Evolutionary conservation across 2,329 filamentous ascomycete genomes (phyloP).

Genomic region (Fusarium tanahbumbuense): DNA sequence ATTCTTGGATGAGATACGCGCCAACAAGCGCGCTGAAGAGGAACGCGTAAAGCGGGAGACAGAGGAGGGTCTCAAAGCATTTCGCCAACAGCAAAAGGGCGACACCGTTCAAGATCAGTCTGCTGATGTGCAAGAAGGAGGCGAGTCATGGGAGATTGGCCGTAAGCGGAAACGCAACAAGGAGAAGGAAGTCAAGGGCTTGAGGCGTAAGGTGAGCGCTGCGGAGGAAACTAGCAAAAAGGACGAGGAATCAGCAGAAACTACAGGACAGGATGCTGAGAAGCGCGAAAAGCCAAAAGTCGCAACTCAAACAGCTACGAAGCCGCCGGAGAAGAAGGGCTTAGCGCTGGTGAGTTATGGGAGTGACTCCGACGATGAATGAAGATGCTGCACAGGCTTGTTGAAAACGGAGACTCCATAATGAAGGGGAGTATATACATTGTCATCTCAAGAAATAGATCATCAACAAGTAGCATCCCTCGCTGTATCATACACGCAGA

Average conservation of each 20-base stretch:
- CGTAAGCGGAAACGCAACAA: conserved; percentile 54
- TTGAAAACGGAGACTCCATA: not conserved
- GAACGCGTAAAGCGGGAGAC: conserved; percentile 65
- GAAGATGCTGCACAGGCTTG: not conserved
- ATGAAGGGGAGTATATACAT: conserved; percentile 37
- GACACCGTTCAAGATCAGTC: conserved; percentile 27
- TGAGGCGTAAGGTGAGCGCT: conserved; percentile 45
- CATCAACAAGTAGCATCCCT: conserved; percentile 23
- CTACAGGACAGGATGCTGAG: conserved; percentile 16
- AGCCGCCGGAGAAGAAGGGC: conserved; percentile 39
- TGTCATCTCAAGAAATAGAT: conserved; percentile 31
- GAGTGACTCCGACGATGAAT: conserved; percentile 57
- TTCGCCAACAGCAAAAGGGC: conserved; percentile 63
- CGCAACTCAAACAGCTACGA: conserved; percentile 1
- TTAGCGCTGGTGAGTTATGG: conserved; percentile 66
- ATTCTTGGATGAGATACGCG: conserved; percentile 73
- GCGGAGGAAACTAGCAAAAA: conserved; percentile 20
- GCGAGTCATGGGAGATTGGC: conserved; percentile 51
- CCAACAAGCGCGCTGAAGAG: conserved; percentile 64
- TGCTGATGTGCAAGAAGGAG: conserved; percentile 41
- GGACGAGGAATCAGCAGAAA: conserved; percentile 26
- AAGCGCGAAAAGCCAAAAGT: conserved; percentile 21
- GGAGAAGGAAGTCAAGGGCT: conserved; percentile 53
- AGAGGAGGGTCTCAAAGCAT: conserved; percentile 66
- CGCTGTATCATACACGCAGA: conserved; percentile 38